These are phyloP conservation scores for Pelargonium cotyledonis DNA, from an alignment of 441 rosid species.

Conservation along the genomic window DNA sequence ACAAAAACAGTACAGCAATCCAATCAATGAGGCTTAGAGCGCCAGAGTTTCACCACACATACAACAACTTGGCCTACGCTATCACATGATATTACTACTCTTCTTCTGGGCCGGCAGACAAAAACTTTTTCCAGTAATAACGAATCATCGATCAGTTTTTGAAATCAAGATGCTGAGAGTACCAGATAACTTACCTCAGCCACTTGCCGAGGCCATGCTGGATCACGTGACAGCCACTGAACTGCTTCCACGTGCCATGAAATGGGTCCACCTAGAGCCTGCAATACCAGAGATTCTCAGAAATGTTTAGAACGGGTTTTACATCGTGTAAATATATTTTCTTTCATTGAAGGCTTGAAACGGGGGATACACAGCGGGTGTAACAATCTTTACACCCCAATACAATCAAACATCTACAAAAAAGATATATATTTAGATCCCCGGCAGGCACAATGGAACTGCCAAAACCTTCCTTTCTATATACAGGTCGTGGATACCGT, in stretches of 20 bases:
- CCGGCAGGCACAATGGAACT: neutral
- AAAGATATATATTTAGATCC: neutral
- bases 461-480: neutral
- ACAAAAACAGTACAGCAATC: neutral
- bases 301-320: neutral
- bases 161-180: conserved; percentile 15
- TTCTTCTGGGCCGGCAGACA: conserved; percentile 29
- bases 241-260: conserved; percentile 17
- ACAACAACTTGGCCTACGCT: conserved; percentile 22
- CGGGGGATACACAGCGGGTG: neutral
- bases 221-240: conserved; percentile 23
- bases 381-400: neutral
- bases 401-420: neutral
- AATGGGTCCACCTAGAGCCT: conserved; percentile 4
- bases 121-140: conserved; percentile 14
- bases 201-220: conserved; percentile 29
- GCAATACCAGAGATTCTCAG: neutral
- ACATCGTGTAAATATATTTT: conserved; percentile 1
- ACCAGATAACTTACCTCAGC: conserved; percentile 30
- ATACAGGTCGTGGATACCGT: neutral
- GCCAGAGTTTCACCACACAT: neutral
- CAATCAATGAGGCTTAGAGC: neutral
- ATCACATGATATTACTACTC: conserved; percentile 29
- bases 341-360: conserved; percentile 5
- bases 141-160: conserved; percentile 22